Percentiles rank a stretch among this genome's conserved stretches.
Evolutionary conservation across 2,329 filamentous ascomycete species (phyloP).

Genomic region (Cercospora zeina): DNA sequence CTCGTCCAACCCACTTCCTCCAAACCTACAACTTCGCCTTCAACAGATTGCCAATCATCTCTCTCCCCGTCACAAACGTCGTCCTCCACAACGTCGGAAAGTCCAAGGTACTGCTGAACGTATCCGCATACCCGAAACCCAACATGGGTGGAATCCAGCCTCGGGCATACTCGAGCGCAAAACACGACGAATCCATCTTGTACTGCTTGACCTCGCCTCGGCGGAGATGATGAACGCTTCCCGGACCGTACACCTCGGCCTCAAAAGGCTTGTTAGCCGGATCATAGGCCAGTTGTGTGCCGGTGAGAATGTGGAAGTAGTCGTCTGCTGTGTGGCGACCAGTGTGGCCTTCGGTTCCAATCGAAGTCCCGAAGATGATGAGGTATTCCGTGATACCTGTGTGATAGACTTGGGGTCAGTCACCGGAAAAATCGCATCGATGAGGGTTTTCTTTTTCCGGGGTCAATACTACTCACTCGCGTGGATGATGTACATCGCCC

Average conservation of each 20-base stretch:
- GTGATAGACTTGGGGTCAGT: neutral
- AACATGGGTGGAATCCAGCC: slow-evolving; percentile 95
- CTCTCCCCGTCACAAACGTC: slow-evolving; percentile 67
- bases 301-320: slow-evolving; percentile 87
- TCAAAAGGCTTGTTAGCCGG: slow-evolving; percentile 60
- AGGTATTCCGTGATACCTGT: slow-evolving; percentile 78
- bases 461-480: slow-evolving; percentile 60
- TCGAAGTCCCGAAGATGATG: slow-evolving; percentile 80
- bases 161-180: slow-evolving; percentile 78
- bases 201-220: slow-evolving; percentile 79
- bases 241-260: slow-evolving; percentile 68
- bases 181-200: slow-evolving; percentile 73
- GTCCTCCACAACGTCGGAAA: slow-evolving; percentile 82
- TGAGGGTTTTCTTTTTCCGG: neutral
- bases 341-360: slow-evolving; percentile 84
- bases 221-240: slow-evolving; percentile 69
- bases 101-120: slow-evolving; percentile 76
- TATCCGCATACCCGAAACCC: slow-evolving; percentile 83
- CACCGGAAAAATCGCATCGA: neutral
- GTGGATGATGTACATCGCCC: slow-evolving; percentile 86
- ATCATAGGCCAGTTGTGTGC: slow-evolving; percentile 73
- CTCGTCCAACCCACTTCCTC: neutral
- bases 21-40: slow-evolving; percentile 64
- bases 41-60: slow-evolving; percentile 74
- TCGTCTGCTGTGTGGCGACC: slow-evolving; percentile 90